Evolutionary conservation across 306 rosid genomes (phyloP).

Genomic region (Fragaria ananassa): DNA sequence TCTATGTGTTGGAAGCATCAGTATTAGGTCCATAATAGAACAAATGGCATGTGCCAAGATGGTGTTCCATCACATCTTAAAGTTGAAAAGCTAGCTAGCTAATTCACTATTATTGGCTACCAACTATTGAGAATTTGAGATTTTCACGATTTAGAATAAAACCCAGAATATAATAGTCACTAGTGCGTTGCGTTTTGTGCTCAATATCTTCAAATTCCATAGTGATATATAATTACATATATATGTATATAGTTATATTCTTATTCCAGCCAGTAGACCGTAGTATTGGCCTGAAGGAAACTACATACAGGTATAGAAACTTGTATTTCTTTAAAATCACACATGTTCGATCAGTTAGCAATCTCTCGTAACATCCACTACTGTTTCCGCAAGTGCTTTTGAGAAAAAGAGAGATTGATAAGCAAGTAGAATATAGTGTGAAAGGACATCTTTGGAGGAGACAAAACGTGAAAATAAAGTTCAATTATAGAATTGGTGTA

Average conservation of each 20-base stretch:
- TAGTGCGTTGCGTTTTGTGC: not conserved
- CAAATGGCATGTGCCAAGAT: slow-evolving; percentile 24
- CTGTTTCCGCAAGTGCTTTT: slow-evolving; percentile 31
- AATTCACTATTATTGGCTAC: slow-evolving; percentile 12
- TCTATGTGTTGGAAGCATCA: slow-evolving; percentile 16
- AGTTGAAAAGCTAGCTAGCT: not conserved
- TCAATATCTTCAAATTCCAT: not conserved
- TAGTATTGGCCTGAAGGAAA: slow-evolving; percentile 7
- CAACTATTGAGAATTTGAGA: slow-evolving; percentile 3
- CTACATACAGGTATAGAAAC: not conserved
- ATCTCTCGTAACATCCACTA: slow-evolving; percentile 46
- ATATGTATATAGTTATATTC: not conserved
- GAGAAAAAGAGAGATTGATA: not conserved
- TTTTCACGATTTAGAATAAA: slow-evolving; percentile 8
- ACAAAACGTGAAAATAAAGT: slow-evolving; percentile 26
- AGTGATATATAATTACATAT: not conserved
- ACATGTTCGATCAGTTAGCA: slow-evolving; percentile 20
- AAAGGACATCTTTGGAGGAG: slow-evolving; percentile 34
- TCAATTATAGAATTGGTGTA: not conserved
- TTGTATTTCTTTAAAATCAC: slow-evolving; percentile 9
- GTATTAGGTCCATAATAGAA: not conserved
- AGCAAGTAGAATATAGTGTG: slow-evolving; percentile 25
- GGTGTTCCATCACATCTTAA: slow-evolving; percentile 18
- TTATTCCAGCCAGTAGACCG: not conserved
- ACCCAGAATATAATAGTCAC: not conserved